Conservation (phyloP, 805 yeast genomes). For the Nakazawaea laoshanensis region DNA sequence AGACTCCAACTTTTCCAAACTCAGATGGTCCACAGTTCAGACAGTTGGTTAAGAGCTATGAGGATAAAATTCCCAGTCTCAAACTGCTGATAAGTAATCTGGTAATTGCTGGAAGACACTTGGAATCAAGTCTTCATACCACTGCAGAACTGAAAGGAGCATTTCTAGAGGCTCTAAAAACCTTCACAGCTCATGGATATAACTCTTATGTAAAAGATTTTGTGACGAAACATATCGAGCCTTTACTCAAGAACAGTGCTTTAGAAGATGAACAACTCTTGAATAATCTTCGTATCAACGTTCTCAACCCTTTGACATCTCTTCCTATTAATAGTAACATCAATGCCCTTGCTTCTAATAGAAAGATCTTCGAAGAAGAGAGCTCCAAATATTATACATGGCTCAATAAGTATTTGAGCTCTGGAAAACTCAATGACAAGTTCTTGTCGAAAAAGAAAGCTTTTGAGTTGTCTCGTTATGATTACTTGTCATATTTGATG, state of each 20-base stretch:
- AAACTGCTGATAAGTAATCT: constrained; percentile 13
- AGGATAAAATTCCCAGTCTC: constrained; percentile 16
- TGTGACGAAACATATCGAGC: constrained; percentile 1
- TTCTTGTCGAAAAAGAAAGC: constrained; percentile 19
- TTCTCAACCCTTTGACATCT: constrained; percentile 12
- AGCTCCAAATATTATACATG: constrained; percentile 27
- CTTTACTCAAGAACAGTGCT: constrained; percentile 5
- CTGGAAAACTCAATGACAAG: constrained; percentile 26
- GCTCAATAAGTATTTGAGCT: constrained; percentile 23
- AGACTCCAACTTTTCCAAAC: constrained; percentile 18
- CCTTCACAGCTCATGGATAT: neutral
- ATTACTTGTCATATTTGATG: constrained; percentile 20
- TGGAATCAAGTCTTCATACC: constrained; percentile 11
- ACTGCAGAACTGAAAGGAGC: constrained; percentile 8
- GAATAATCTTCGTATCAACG: constrained; percentile 12
- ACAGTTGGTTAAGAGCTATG: constrained; percentile 19
- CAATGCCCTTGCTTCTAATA: constrained; percentile 14
- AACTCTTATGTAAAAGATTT: neutral
- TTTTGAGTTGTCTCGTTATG: constrained; percentile 23
- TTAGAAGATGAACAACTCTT: constrained; percentile 12
- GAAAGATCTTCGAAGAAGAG: constrained; percentile 25
- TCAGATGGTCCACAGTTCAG: constrained; percentile 29
- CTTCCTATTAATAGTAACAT: constrained; percentile 10
- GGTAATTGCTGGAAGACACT: constrained; percentile 14
- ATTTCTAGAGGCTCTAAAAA: constrained; percentile 3